Percentiles rank a stretch among this genome's conserved stretches.
phyloP scores from a whole-genome alignment of 108 stramenopile species.

The Nitzschia sp. region DNA sequence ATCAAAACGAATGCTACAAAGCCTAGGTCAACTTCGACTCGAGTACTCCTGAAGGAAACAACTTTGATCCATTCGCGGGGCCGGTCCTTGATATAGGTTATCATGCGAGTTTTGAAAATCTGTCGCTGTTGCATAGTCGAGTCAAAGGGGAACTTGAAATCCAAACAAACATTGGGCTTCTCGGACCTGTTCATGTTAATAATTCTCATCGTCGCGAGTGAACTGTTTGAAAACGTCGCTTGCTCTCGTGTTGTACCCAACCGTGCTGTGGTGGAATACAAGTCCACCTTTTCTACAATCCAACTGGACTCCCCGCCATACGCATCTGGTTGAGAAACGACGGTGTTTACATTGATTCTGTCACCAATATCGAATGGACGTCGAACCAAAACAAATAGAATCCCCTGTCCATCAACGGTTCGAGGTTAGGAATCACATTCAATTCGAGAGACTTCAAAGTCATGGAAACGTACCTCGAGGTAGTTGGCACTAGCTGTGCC shows the following conservation, averaged over 20 bases:
- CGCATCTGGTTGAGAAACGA: conserved; percentile 1
- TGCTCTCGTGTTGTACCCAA: conserved; percentile 68
- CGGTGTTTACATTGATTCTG: conserved; percentile 37
- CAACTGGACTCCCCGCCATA: conserved; percentile 39
- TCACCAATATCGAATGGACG: conserved; percentile 81
- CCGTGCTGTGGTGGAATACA: conserved; percentile 68
- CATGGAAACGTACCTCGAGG: conserved; percentile 52
- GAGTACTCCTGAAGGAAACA: conserved; percentile 50
- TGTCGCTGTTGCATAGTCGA: conserved; percentile 44
- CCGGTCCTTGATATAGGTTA: conserved; percentile 63
- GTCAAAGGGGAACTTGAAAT: conserved; percentile 62
- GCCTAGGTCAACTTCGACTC: conserved; percentile 60
- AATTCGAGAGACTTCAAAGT: not conserved
- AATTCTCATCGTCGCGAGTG: conserved; percentile 57
- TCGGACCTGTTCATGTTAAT: conserved; percentile 72
- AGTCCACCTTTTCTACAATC: conserved; percentile 66
- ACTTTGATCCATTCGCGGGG: conserved; percentile 64
- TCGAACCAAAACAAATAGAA: conserved; percentile 46
- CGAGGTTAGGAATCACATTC: too few species aligned
- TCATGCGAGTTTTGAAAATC: conserved; percentile 33
- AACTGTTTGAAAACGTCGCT: conserved; percentile 66
- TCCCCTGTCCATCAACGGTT: conserved; percentile 9
- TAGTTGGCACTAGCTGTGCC: conserved; percentile 61
- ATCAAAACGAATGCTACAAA: conserved; percentile 63
- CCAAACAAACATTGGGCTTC: conserved; percentile 45